phyloP scores from a whole-genome alignment of 225 moss, liverwort and hornwort species.

The Asterella californica region DNA sequence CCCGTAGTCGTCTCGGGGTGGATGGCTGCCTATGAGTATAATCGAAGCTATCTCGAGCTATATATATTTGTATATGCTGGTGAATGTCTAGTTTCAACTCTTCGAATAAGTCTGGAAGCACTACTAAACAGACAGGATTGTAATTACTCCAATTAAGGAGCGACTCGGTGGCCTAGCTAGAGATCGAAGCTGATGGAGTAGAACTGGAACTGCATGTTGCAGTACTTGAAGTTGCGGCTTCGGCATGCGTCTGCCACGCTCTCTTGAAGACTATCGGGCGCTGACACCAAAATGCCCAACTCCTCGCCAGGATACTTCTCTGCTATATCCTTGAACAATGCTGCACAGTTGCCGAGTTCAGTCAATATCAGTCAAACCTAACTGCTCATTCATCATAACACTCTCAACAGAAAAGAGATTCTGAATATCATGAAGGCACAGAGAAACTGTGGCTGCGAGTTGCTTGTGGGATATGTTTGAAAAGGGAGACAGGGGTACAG shows the following conservation, averaged over 20 bases:
- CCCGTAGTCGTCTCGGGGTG: background rate
- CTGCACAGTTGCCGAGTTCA: conserved; percentile 7
- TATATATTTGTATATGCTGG: background rate
- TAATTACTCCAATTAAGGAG: too few species aligned
- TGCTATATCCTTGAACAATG: conserved; percentile 8
- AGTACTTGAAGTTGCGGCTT: conserved; percentile 39
- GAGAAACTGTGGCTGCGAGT: too few species aligned
- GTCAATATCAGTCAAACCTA: too few species aligned
- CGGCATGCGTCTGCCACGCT: conserved; percentile 45
- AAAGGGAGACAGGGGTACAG: too few species aligned
- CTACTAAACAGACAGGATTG: too few species aligned
- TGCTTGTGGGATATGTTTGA: too few species aligned
- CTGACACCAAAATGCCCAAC: conserved; percentile 48
- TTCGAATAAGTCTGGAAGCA: too few species aligned
- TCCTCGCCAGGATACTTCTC: conserved; percentile 35
- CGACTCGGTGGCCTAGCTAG: background rate
- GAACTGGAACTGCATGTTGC: conserved; percentile 42
- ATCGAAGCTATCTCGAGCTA: background rate
- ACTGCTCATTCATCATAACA: too few species aligned
- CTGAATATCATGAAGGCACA: too few species aligned
- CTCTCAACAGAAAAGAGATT: too few species aligned
- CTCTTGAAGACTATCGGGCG: conserved; percentile 36
- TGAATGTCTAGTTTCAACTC: too few species aligned
- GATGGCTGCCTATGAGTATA: background rate
- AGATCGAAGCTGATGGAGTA: conserved; percentile 53